Evolutionary conservation across 257 asterid genomes (phyloP).

Genomic region (Penstemon newberryi): DNA sequence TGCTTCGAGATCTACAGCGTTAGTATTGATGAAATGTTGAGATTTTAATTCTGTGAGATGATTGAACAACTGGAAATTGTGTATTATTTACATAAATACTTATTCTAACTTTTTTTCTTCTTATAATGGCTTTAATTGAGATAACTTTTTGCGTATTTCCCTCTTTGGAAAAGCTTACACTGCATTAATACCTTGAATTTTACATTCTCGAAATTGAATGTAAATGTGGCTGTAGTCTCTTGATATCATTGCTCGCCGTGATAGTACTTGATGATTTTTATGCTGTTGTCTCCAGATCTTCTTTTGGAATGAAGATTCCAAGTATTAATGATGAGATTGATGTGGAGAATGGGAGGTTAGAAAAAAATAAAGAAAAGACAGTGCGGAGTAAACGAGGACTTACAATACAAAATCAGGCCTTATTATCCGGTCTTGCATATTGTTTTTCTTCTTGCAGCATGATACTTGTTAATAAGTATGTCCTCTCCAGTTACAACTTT

Average conservation of each 20-base stretch:
- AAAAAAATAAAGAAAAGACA: constrained; percentile 44
- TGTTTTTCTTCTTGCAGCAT: constrained; percentile 86
- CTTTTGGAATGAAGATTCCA: constrained; percentile 53
- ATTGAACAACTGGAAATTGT: constrained; percentile 16
- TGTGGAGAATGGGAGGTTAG: constrained; percentile 54
- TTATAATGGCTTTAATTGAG: constrained; percentile 20
- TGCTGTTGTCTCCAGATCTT: constrained; percentile 40
- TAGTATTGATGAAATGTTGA: constrained; percentile 1
- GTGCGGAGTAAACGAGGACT: constrained; percentile 40
- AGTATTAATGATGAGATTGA: constrained; percentile 49
- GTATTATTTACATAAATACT: not conserved
- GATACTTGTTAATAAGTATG: constrained; percentile 90
- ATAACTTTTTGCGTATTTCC: not conserved
- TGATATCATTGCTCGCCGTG: constrained; percentile 5
- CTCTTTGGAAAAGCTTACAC: constrained; percentile 4
- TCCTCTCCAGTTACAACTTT: constrained; percentile 85
- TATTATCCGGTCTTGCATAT: constrained; percentile 78
- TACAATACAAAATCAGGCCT: constrained; percentile 53
- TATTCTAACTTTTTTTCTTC: constrained; percentile 4
- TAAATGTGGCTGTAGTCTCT: constrained; percentile 3
- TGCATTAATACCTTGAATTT: constrained; percentile 2
- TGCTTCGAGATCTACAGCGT: constrained; percentile 1
- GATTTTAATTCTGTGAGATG: constrained; percentile 12
- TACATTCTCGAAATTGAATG: constrained; percentile 4
- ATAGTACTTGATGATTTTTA: constrained; percentile 20